These are phyloP conservation scores for Sisymbrium altissimum DNA, from an alignment of 345 rosid species.

Conservation along the genomic window DNA sequence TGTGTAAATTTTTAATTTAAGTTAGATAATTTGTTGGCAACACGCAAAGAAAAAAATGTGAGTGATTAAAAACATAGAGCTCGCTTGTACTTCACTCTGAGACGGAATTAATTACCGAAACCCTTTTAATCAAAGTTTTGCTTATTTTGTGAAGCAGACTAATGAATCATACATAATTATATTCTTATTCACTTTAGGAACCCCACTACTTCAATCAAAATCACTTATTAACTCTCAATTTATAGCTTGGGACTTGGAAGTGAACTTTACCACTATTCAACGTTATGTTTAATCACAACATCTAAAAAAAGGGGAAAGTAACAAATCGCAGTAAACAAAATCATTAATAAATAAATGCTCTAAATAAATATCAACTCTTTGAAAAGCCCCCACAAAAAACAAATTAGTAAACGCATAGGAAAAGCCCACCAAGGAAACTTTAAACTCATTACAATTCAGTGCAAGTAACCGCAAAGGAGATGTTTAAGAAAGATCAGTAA, in stretches of 20 bases:
- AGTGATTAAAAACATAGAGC: not conserved
- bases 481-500: not conserved
- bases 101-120: not conserved
- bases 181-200: not conserved
- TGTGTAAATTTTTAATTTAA: not conserved
- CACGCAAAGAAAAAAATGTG: not conserved
- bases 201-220: slow-evolving; percentile 19
- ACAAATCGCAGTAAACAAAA: not conserved
- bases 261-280: not conserved
- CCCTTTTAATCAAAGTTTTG: not conserved
- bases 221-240: slow-evolving; percentile 8
- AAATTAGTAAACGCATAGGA: not conserved
- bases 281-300: not conserved
- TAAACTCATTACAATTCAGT: not conserved
- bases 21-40: not conserved
- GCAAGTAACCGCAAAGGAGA: not conserved
- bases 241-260: not conserved
- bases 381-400: not conserved
- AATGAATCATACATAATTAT: slow-evolving; percentile 2
- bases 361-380: not conserved
- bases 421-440: not conserved
- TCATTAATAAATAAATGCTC: no score
- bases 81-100: slow-evolving; percentile 12
- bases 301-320: not conserved
- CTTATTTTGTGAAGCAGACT: slow-evolving; percentile 2